Evolutionary conservation across 2,329 filamentous ascomycete species (phyloP), one percentile per base, ranked within the genome.

Genomic region (Pseudogymnoascus sp.): DNA sequence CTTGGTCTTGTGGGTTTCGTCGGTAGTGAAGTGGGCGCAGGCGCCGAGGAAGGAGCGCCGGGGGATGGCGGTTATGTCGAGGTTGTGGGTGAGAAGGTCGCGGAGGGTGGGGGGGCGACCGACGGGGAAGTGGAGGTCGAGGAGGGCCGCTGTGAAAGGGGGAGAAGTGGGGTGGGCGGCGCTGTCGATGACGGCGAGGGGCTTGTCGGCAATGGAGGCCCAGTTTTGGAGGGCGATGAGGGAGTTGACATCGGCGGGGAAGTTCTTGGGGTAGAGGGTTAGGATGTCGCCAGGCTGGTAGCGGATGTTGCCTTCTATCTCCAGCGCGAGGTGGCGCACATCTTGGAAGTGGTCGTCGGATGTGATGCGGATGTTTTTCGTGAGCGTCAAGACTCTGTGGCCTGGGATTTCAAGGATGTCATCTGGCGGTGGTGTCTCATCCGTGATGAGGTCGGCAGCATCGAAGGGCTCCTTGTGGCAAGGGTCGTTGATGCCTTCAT

Each of bases 51-150:
- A 97, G 1, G 85, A 88, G 40, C 95, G 88, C 2, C 90, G 88
- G 0, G 95, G 95, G 57, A 97, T 93, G 2, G 91, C 87, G 64
- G 88, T 92, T 68, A 99, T 88, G 74, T 99, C 95, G 17, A 97
- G 81, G 69, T 93, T 90, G 72, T 96, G 87, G 2, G 86, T 87
- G 4, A 99, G 79, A 0, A 99, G 82, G 44, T 84, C 80, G 28
- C 93, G 85, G 1, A 97, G 76, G 0, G 92, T 62, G 73, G 73
- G 71, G 72, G 62, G 64, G 71, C 67, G 65, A 69, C 72, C 76
- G 66, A 71, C 71, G 64, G 75, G 65, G 3, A 80, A 70, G 47
- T 77, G 69, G 65, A 77, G 69, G 70, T 42, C 38, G 75, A 72
- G 65, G 69, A 71, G 68, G 60, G 64, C 65, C 19, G 53, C 68